These are phyloP conservation scores for Omphalotus guepiniiformis DNA, from an alignment of 768 basidiomycete genomes.

Conservation along the genomic window DNA sequence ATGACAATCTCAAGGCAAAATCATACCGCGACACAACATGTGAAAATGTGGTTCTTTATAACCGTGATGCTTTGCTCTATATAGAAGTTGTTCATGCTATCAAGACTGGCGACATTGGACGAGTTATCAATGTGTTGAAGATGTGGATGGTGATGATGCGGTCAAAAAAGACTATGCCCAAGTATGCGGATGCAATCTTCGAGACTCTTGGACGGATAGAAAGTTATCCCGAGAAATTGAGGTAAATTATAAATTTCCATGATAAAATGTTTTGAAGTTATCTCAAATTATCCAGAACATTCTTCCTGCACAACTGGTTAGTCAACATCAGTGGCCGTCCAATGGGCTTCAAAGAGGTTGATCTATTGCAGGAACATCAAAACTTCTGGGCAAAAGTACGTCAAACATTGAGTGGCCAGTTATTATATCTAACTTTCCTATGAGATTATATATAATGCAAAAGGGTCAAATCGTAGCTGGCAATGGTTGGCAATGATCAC, in stretches of 20 bases:
- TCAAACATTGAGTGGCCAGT: too few relatives aligned
- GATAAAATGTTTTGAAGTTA: neutral
- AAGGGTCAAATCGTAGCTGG: slow-evolving; percentile 11
- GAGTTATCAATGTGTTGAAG: slow-evolving; percentile 12
- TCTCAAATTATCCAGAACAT: slow-evolving; percentile 2
- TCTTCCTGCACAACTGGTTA: slow-evolving; percentile 20
- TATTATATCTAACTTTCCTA: too few relatives aligned
- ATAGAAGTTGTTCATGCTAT: slow-evolving; percentile 12
- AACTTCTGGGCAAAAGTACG: slow-evolving; percentile 22
- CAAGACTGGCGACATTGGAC: slow-evolving; percentile 21
- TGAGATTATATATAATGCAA: slow-evolving; percentile 10
- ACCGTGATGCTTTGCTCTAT: slow-evolving; percentile 18
- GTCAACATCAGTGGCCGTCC: slow-evolving; percentile 14
- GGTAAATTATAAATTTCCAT: neutral
- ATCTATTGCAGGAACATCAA: slow-evolving; percentile 13
- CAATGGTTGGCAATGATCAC: slow-evolving; percentile 14
- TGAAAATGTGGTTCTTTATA: slow-evolving; percentile 15
- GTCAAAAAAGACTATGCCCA: slow-evolving; percentile 14
- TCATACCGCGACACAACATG: neutral
- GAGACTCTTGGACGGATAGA: slow-evolving; percentile 9
- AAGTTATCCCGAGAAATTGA: neutral
- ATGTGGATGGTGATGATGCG: slow-evolving; percentile 17
- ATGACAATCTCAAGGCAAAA: neutral
- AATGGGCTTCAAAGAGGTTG: slow-evolving; percentile 21
- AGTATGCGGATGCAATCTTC: slow-evolving; percentile 17